Evolutionary conservation across 176 grass and related monocot species (phyloP), one percentile per base, ranked within the genome.

Genomic region (Coix lacrymajobi): DNA sequence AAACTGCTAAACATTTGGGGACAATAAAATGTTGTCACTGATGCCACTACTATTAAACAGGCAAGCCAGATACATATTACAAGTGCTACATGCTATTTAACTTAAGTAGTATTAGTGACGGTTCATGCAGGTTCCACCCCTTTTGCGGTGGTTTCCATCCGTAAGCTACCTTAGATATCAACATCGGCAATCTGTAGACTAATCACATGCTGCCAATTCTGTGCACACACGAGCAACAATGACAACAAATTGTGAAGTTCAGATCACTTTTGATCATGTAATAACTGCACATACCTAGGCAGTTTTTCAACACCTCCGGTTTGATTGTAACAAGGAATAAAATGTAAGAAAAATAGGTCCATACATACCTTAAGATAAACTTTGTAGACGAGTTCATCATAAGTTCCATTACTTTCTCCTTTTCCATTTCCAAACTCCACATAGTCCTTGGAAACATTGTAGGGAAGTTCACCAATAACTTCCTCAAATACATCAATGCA

Each of bases 321-420:
- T 60, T 60, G 24, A 60, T 8, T 24, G 22, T 57, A 57, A 57
- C 54, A 24, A 25, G n/a, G 56, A 60, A 60, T 60, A 60, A 60
- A 26, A 60, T 60, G 11, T 3, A 60, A 26, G 56, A 60, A 26
- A 54, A 58, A 56, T 57, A 87, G 57, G 3, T 56, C 46, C 12
- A 88, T 45, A 29, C 82, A 60, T 62, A 94, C 92, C 86, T 90
- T 51, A 40, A 81, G 83, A 82, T 86, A 94, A 84, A 97, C 89
- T 46, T 90, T 76, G 46, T 92, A 89, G 44, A 97, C 32, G 37
- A 97, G 88, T 3, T 92, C 84, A 12, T 97, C 92, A 25, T 94
- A 94, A 62, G 82, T 83, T 71, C 92, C 89, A 1, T 84, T 89
- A 32, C 86, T 93, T 34, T 38, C 10, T 22, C 89, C 89, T 20